phyloP scores from a whole-genome alignment of 1,284 basidiomycete genomes.

The Fomes fomentarius region DNA sequence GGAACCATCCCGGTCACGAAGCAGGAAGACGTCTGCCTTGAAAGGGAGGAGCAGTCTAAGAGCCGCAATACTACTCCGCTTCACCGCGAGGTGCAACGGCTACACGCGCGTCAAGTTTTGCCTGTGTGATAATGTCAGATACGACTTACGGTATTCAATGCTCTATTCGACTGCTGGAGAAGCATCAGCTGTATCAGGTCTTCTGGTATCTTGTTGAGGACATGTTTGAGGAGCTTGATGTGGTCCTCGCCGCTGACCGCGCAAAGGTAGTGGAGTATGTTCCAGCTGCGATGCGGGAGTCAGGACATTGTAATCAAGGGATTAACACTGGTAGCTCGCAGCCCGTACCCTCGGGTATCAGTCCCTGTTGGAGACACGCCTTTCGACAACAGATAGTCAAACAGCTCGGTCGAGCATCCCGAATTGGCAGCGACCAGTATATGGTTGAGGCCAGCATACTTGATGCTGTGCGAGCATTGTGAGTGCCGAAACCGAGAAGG shows the following conservation, averaged over 20 bases:
- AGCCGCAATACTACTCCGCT: conserved; percentile 28
- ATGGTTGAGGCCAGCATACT: conserved; percentile 47
- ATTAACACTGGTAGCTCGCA: too few species aligned
- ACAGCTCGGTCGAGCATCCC: conserved; percentile 34
- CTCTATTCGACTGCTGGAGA: conserved; percentile 46
- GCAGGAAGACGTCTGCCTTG: conserved; percentile 36
- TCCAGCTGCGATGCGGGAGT: conserved; percentile 42
- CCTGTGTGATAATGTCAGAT: neutral
- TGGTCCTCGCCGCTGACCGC: conserved; percentile 26
- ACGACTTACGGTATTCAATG: conserved; percentile 47
- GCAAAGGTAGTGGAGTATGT: conserved; percentile 55
- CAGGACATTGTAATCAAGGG: too few species aligned
- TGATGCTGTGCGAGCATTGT: conserved; percentile 37
- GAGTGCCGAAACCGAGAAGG: neutral
- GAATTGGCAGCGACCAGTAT: conserved; percentile 45
- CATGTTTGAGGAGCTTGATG: conserved; percentile 40
- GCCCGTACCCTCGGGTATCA: conserved; percentile 46
- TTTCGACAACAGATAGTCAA: conserved; percentile 54
- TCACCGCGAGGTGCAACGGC: conserved; percentile 55
- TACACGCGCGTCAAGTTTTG: conserved; percentile 23
- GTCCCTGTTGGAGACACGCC: conserved; percentile 47
- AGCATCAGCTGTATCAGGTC: conserved; percentile 47
- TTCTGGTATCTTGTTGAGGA: conserved; percentile 50
- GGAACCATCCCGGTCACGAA: conserved; percentile 46
- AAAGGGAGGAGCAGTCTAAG: conserved; percentile 41